Percentiles rank a stretch among this genome's conserved stretches.
Conservation (phyloP, 495 filamentous ascomycete genomes). For the Aspergillus heteromorphus region DNA sequence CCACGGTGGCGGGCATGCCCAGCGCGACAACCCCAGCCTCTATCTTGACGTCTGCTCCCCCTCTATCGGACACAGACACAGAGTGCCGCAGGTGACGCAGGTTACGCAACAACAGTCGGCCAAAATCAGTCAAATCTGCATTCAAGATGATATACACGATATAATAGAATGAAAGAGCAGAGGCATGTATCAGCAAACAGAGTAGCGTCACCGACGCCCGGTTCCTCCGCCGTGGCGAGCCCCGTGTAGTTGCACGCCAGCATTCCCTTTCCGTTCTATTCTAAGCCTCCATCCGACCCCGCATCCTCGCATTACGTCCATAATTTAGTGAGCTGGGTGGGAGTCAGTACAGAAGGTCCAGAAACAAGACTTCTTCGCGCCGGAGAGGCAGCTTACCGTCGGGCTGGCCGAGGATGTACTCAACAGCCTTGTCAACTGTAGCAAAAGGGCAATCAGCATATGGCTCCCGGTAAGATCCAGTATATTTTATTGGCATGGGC, state of each 20-base stretch:
- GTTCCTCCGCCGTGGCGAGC: slow-evolving; percentile 19
- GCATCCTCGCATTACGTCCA: slow-evolving; percentile 28
- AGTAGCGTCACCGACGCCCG: slow-evolving; percentile 23
- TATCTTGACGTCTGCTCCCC: neutral
- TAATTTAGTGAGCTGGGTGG: slow-evolving; percentile 38
- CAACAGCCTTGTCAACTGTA: slow-evolving; percentile 88
- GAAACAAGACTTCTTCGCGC: neutral
- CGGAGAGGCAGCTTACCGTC: slow-evolving; percentile 53
- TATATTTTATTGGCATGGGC: slow-evolving; percentile 12
- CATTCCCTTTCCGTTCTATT: slow-evolving; percentile 38
- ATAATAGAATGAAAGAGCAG: slow-evolving; percentile 35
- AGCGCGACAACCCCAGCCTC: neutral
- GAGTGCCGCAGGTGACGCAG: no score
- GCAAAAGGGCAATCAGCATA: slow-evolving; percentile 22
- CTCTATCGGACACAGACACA: no score
- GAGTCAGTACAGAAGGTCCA: slow-evolving; percentile 12
- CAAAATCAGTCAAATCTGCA: slow-evolving; percentile 29
- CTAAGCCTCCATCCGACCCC: slow-evolving; percentile 25
- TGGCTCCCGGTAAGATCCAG: neutral
- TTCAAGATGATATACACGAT: slow-evolving; percentile 47
- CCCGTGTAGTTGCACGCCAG: slow-evolving; percentile 25
- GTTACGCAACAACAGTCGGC: neutral
- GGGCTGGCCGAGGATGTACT: slow-evolving; percentile 92
- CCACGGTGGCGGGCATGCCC: neutral
- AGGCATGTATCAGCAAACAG: slow-evolving; percentile 41